Evolutionary conservation across 139 green algal genomes (phyloP).

Genomic region (Tetraselmis striata): DNA sequence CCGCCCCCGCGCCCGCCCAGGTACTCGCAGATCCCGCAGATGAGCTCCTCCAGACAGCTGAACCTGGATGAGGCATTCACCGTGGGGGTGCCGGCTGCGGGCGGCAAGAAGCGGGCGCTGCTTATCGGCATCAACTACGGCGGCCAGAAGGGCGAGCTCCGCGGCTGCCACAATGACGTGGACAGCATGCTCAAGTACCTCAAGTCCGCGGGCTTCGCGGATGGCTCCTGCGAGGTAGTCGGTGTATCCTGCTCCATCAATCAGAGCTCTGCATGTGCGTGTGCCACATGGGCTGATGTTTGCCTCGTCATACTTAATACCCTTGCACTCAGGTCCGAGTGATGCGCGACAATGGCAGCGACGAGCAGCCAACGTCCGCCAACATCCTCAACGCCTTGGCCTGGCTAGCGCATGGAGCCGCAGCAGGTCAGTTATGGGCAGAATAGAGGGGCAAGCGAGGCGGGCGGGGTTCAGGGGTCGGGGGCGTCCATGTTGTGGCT

Average conservation of each 20-base stretch:
- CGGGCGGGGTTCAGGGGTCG: too few relatives aligned
- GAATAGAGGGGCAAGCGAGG: too few relatives aligned
- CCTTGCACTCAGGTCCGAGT: not conserved
- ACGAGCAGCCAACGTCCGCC: not conserved
- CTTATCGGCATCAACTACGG: not conserved
- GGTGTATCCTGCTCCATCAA: too few relatives aligned
- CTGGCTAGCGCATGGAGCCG: not conserved
- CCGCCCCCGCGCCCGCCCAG: not conserved
- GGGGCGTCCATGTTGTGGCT: too few relatives aligned
- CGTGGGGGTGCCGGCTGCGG: not conserved
- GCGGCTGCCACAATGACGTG: not conserved
- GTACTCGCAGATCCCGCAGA: not conserved
- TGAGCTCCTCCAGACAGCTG: not conserved
- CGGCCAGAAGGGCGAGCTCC: not conserved
- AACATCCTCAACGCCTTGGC: not conserved
- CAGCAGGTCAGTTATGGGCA: not conserved
- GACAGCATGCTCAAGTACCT: not conserved
- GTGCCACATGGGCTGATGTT: too few relatives aligned
- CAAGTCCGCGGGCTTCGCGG: not conserved
- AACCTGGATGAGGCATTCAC: not conserved
- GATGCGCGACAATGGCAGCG: not conserved
- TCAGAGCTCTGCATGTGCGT: too few relatives aligned
- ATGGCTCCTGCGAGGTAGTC: not conserved
- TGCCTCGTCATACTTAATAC: too few relatives aligned
- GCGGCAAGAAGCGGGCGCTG: not conserved